Evolutionary conservation across 768 basidiomycete genomes (phyloP).

Genomic region (Dendrothele bispora): DNA sequence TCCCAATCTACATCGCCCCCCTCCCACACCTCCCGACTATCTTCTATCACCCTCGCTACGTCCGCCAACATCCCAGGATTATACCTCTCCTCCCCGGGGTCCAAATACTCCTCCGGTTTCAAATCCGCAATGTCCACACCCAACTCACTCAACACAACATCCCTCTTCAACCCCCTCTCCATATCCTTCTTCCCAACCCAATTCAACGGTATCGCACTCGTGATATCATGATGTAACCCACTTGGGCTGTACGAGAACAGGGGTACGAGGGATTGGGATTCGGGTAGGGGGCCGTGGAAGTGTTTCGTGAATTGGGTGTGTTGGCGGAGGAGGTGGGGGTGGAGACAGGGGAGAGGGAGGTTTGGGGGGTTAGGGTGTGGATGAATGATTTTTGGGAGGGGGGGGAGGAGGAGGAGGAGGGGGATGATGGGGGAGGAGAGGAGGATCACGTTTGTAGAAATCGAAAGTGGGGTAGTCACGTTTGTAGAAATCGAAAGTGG

Average conservation of each 20-base stretch:
- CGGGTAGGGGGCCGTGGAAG: constrained; percentile 44
- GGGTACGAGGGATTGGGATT: constrained; percentile 41
- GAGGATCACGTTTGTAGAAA: too few species aligned
- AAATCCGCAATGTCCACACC: too few species aligned
- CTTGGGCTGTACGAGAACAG: constrained; percentile 55
- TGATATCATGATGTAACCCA: constrained; percentile 55
- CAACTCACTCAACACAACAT: too few species aligned
- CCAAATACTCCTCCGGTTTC: too few species aligned
- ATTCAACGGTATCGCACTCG: constrained; percentile 44
- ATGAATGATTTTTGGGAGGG: constrained; percentile 40
- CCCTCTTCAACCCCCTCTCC: too few species aligned
- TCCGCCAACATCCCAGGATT: too few species aligned
- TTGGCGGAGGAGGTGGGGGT: constrained; percentile 42
- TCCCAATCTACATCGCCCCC: constrained; percentile 67
- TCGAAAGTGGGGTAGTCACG: too few species aligned
- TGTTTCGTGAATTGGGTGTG: constrained; percentile 57
- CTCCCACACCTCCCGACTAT: constrained; percentile 40
- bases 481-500: constrained; percentile 32
- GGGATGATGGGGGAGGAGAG: too few species aligned
- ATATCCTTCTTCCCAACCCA: too few species aligned
- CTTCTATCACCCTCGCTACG: too few species aligned
- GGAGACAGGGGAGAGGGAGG: constrained; percentile 52
- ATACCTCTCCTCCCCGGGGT: too few species aligned
- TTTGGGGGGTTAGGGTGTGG: constrained; percentile 36
- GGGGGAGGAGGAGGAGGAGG: too few species aligned